Evolutionary conservation across 2,329 filamentous ascomycete genomes (phyloP), one percentile per base, ranked within the genome.

Genomic region (Cladosporium sp.): DNA sequence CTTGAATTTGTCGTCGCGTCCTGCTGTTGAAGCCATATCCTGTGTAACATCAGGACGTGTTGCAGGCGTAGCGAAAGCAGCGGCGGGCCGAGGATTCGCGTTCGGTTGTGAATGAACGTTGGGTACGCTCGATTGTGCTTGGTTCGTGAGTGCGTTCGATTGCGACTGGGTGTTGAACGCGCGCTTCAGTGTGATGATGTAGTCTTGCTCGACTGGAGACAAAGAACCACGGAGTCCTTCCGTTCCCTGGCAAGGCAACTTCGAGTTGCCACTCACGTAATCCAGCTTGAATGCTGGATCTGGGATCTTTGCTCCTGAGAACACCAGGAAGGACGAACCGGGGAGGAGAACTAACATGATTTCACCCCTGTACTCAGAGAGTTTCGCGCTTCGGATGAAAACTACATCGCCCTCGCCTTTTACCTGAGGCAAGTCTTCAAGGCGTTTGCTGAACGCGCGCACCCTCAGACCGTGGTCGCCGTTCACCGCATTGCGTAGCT

Each of bases 371-470:
- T 48, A 59, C 6, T 49, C 49, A 4, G 16, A 52, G 46, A 66
- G 62, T 58, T 61, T 68, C 37, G 70, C 60, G 16, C 55, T 61
- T 40, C 78, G 76, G 11, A 90, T 59, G 4, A 89, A 66, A 4
- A 89, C 70, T n/a, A 88, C 73, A 68, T 91, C 87, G 4, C 79
- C 78, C 2, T 72, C 66, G 2, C 71, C 66, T 14, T 66, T 60
- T 14, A 80, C 66, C 10, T 67, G 65, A 4, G 81, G 66, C 11
- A 68, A 46, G 19, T 59, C 42, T 8, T 54, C 50, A 13, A 43
- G 60, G 44, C 75, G 52, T 1, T 73, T 66, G 28, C 76, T 73
- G 65, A 93, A 92, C 46, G 87, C 79, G 55, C 76, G 78, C 52
- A 90, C 68, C 13, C 49, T 56, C 19, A 67, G 53, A n/a, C 62